Conservation (phyloP, 2,329 filamentous ascomycete genomes). For the Ambrosiella cleistominuta region DNA sequence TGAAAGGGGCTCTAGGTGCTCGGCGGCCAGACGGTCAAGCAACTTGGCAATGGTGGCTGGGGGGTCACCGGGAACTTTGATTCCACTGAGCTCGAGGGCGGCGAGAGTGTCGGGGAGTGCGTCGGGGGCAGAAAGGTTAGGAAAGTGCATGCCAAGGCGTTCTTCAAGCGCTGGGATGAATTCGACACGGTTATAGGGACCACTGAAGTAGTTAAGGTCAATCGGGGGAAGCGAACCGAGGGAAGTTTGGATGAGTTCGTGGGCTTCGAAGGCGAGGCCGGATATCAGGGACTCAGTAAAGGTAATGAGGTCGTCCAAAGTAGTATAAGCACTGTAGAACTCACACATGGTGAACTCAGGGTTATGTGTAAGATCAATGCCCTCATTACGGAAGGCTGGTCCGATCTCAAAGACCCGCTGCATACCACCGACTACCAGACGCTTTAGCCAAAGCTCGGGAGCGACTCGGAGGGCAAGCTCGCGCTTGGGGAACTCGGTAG, state of each 20-base stretch:
- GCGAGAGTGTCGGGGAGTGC: constrained; percentile 41
- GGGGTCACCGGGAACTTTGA: constrained; percentile 48
- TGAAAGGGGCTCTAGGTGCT: constrained; percentile 65
- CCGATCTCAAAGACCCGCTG: constrained; percentile 88
- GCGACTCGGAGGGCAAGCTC: constrained; percentile 70
- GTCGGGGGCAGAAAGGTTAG: constrained; percentile 37
- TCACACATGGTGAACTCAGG: constrained; percentile 96
- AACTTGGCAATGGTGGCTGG: constrained; percentile 43
- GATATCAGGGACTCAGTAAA: constrained; percentile 57
- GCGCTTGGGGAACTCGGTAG: constrained; percentile 57
- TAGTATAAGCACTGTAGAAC: constrained; percentile 79
- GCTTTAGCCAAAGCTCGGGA: constrained; percentile 88
- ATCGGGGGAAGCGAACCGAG: constrained; percentile 31
- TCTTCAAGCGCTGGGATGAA: constrained; percentile 68
- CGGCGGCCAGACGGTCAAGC: constrained; percentile 61
- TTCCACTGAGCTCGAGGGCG: constrained; percentile 36
- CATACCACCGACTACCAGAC: constrained; percentile 74
- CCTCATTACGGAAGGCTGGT: constrained; percentile 82
- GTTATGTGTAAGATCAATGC: constrained; percentile 80
- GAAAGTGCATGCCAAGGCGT: constrained; percentile 46
- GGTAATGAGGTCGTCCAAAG: constrained; percentile 54
- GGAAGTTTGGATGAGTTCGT: constrained; percentile 26
- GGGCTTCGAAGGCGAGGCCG: constrained; percentile 36
- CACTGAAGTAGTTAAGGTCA: constrained; percentile 28
- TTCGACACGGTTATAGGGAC: constrained; percentile 50